phyloP scores from a whole-genome alignment of 2,329 filamentous ascomycete genomes.

The Colletotrichum endophyticum region DNA sequence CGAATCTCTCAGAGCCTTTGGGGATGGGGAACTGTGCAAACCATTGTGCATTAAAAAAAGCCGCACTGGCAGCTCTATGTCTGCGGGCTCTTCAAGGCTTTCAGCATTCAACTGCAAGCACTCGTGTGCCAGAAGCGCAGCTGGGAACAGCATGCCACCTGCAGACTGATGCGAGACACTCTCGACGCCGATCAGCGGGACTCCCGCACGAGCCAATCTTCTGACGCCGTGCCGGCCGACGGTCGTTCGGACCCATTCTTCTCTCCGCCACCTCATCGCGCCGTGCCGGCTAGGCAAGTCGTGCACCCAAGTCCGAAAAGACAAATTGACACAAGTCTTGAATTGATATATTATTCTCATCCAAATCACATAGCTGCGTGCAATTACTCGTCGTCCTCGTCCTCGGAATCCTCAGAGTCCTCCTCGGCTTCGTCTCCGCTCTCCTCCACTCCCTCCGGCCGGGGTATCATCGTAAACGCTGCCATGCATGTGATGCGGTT shows the following conservation, averaged over 20 bases:
- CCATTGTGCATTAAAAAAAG: neutral
- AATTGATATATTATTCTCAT: constrained; percentile 1
- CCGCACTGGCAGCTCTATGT: neutral
- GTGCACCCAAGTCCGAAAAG: neutral
- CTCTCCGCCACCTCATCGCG: neutral
- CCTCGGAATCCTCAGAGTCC: constrained; percentile 40
- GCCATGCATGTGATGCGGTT: constrained; percentile 90
- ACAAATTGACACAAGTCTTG: neutral
- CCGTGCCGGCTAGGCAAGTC: neutral
- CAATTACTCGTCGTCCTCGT: constrained; percentile 39
- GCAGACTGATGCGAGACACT: constrained; percentile 13
- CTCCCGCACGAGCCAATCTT: neutral
- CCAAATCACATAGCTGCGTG: neutral
- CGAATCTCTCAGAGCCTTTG: neutral
- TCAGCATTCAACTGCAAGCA: neutral
- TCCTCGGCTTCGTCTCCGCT: constrained; percentile 57
- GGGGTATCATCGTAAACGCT: constrained; percentile 82
- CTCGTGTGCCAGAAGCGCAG: neutral
- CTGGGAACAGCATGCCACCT: constrained; percentile 6
- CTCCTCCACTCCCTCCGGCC: constrained; percentile 64
- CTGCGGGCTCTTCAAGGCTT: neutral
- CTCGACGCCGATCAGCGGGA: constrained; percentile 6
- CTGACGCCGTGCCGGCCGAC: neutral
- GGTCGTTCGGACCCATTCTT: neutral
- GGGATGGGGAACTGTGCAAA: neutral